Percentiles rank a stretch among this genome's conserved stretches.
Conservation (phyloP, 2,329 filamentous ascomycete genomes). For the Aspergillus tanneri region DNA sequence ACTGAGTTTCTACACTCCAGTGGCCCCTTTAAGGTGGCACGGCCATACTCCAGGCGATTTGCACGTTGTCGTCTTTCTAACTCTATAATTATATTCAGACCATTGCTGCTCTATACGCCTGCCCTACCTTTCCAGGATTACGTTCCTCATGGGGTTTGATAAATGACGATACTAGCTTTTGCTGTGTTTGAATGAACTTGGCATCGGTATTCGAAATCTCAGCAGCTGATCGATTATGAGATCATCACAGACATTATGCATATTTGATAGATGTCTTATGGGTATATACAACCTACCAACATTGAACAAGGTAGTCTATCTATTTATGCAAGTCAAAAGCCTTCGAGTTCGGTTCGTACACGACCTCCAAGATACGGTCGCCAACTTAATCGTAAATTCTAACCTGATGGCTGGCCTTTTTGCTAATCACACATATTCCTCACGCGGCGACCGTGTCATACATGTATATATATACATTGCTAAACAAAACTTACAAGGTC, state of each 20-base stretch:
- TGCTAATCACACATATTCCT: not conserved
- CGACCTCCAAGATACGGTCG: slow-evolving; percentile 2
- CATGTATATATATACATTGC: slow-evolving; percentile 3
- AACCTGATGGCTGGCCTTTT: not conserved
- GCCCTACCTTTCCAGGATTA: too few relatives aligned
- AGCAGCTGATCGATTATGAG: not conserved
- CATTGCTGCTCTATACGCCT: too few relatives aligned
- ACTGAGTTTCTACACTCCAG: too few relatives aligned
- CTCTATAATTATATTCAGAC: too few relatives aligned
- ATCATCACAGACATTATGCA: not conserved
- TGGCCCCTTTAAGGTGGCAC: too few relatives aligned
- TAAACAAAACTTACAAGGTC: not conserved
- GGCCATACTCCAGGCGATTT: too few relatives aligned
- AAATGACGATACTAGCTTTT: too few relatives aligned
- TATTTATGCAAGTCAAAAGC: slow-evolving; percentile 5
- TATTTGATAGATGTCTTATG: not conserved
- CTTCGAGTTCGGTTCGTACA: not conserved
- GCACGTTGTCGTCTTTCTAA: too few relatives aligned
- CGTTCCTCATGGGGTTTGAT: too few relatives aligned
- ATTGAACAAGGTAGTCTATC: slow-evolving; percentile 8
- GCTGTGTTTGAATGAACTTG: not conserved
- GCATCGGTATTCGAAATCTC: not conserved
- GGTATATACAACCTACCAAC: slow-evolving; percentile 15
- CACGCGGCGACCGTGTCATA: slow-evolving; percentile 2
- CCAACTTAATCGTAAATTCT: slow-evolving; percentile 1